Percentiles rank a stretch among this genome's conserved stretches.
phyloP scores from a whole-genome alignment of 495 filamentous ascomycete species.

The Trichoderma erinaceum region DNA sequence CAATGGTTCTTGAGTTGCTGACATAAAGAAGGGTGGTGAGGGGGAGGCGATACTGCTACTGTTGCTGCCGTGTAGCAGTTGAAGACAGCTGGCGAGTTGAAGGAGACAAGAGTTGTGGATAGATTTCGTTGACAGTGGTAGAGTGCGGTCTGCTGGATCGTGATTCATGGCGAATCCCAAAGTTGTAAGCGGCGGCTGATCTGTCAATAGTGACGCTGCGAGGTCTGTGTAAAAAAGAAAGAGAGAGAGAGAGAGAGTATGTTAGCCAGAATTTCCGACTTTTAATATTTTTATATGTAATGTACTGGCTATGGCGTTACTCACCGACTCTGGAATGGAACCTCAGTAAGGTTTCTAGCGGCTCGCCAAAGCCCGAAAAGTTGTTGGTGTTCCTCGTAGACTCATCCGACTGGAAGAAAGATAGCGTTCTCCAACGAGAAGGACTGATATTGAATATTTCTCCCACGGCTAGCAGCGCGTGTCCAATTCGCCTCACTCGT shows the following conservation, averaged over 20 bases:
- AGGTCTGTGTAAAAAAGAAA: not conserved
- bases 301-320: not conserved
- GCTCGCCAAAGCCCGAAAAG: not conserved
- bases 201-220: not conserved
- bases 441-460: not conserved
- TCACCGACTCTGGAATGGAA: constrained; percentile 3
- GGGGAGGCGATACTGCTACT: not conserved
- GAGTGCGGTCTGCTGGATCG: not conserved
- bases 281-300: not conserved
- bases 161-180: not conserved
- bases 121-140: not conserved
- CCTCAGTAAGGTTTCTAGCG: not conserved
- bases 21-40: not conserved
- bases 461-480: not conserved
- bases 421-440: constrained; percentile 2
- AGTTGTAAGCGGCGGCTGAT: not conserved
- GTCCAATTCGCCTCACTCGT: not conserved
- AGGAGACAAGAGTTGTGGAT: not conserved
- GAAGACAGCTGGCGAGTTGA: constrained; percentile 1
- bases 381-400: not conserved
- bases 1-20: not conserved
- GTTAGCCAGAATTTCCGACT: not conserved
- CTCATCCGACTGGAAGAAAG: constrained; percentile 2
- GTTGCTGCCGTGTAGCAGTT: not conserved
- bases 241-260: not conserved